These are phyloP conservation scores for Coffea humblotiana DNA, from an alignment of 305 asterid species.

Conservation along the genomic window DNA sequence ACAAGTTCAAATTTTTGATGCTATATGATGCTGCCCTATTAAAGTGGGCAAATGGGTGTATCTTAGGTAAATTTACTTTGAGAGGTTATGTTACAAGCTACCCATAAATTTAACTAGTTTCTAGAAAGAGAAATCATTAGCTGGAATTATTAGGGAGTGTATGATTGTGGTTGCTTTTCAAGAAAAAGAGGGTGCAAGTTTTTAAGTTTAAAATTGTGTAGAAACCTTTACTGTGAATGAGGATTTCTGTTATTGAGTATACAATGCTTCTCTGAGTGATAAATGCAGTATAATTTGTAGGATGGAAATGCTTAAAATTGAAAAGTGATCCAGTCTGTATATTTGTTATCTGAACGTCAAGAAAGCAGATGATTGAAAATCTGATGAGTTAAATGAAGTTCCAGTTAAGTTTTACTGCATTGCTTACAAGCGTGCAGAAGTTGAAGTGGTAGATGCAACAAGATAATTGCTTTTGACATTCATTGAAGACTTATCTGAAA, in stretches of 20 bases:
- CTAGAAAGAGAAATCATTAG: neutral
- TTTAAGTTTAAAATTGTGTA: neutral
- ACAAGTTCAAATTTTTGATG: neutral
- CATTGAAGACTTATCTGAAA: neutral
- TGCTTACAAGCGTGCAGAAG: neutral
- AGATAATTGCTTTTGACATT: neutral
- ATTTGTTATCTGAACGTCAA: neutral
- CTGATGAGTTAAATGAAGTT: neutral
- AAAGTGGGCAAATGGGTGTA: neutral
- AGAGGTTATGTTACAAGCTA: neutral
- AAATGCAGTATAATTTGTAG: neutral
- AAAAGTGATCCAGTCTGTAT: neutral
- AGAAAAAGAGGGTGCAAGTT: neutral
- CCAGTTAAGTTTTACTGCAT: neutral
- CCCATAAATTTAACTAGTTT: neutral
- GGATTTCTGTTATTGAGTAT: neutral
- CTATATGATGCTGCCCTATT: neutral
- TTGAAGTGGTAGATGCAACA: neutral
- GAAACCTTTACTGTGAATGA: neutral
- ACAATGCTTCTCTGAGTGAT: neutral
- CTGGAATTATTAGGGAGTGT: neutral
- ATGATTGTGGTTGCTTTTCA: neutral
- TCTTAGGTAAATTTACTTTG: neutral
- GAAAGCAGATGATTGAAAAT: neutral
- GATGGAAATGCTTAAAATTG: neutral